Evolutionary conservation across 192 early-diverging fungal species (phyloP), one percentile per base, ranked within the genome.

Genomic region (Radiomyces spectabilis): DNA sequence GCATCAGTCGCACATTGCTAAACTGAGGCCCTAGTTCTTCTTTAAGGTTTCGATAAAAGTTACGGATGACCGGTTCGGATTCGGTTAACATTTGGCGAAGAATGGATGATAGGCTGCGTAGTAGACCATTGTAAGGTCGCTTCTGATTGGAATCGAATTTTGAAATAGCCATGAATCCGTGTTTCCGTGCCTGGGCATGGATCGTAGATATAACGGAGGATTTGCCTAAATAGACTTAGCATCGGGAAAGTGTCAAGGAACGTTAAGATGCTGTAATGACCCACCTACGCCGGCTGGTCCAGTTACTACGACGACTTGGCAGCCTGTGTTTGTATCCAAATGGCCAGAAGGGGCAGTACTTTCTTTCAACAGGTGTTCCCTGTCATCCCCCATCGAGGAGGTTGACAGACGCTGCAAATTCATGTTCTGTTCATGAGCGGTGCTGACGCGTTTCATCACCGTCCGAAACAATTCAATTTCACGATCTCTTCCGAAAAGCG

Each of bases 91-190:
- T n/a, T 18, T 56, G 53, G 21, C 49, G 45, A 6, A 63, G 19
- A 16, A 63, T 55, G 4, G 41, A 32, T 5, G 53, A 56, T 12
- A 63, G 30, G 22, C 61, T 57, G 5, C 34, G 46, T n/a, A 63
- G 25, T 2, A 63, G 27, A 6, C 54, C 49, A 51, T 57, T 50
- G 18, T 63, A 63, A 13, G 61, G 61, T 12, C 34, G 29, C 12
- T 56, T 49, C 45, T 63, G 61, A 15, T 51, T 51, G 24, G 45
- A 39, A 30, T 56, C 54, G 12, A 63, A 51, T 56, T 56, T 63
- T 16, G 61, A 42, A n/a, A 41, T 35, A 13, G 61, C 61, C 0
- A 56, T 29, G 44, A 57, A 63, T 15, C 61, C 61, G 35, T 32
- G 34, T 3, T 56, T 45, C 13, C 61, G 38, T 39, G 61, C 45